Evolutionary conservation across 2,329 filamentous ascomycete species (phyloP).

Genomic region (Ophiostoma australiae): DNA sequence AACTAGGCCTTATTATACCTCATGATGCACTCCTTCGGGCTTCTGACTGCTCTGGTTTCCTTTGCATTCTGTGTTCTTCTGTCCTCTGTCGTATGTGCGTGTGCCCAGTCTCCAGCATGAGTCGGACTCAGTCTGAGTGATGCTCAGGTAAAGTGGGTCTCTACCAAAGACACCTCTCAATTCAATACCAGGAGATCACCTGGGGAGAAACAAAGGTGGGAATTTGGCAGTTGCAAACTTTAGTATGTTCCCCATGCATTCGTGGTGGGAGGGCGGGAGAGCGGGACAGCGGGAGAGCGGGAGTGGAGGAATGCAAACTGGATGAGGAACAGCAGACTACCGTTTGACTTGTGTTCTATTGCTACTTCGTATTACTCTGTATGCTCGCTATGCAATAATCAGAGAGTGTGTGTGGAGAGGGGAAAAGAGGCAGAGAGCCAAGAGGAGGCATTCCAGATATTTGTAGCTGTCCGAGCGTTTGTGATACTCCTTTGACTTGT

Average conservation of each 20-base stretch:
- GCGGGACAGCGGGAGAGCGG: not conserved
- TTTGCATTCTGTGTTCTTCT: not conserved
- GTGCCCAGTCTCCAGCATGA: too few species aligned
- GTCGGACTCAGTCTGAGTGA: not conserved
- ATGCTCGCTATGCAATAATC: not conserved
- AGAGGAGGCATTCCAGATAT: not conserved
- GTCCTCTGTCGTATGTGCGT: not conserved
- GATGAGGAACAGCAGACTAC: not conserved
- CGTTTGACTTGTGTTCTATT: too few species aligned
- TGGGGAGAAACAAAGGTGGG: not conserved
- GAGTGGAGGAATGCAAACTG: not conserved
- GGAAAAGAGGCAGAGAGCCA: too few species aligned
- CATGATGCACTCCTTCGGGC: constrained; percentile 3
- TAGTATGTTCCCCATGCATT: not conserved
- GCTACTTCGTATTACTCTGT: not conserved
- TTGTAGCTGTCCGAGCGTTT: not conserved
- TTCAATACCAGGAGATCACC: not conserved
- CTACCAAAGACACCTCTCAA: not conserved
- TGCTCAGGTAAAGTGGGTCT: not conserved
- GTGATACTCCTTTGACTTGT: not conserved
- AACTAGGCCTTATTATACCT: not conserved
- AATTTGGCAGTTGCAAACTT: not conserved
- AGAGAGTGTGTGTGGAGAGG: not conserved
- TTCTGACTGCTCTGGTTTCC: not conserved
- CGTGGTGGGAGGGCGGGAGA: not conserved